phyloP scores from a whole-genome alignment of 2,329 filamentous ascomycete species.

The Chrysoporthe cubensis region DNA sequence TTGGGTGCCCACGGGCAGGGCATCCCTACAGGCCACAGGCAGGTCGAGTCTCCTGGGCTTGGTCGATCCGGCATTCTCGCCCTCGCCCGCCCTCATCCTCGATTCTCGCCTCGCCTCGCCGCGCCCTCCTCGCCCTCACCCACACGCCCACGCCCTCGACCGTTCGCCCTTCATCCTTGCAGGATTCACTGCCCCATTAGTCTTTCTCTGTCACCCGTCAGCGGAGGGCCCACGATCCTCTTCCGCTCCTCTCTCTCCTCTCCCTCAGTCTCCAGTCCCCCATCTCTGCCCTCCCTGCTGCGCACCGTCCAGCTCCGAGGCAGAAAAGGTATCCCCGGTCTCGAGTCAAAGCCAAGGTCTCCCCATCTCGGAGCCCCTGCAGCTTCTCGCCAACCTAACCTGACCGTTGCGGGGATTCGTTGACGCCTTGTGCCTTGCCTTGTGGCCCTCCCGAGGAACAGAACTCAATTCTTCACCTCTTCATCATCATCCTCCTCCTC shows the following conservation, averaged over 20 bases:
- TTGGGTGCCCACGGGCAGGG: neutral
- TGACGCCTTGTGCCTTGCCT: conserved; percentile 12
- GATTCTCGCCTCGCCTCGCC: conserved; percentile 12
- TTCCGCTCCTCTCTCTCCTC: neutral
- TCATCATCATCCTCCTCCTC: neutral
- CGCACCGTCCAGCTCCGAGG: neutral
- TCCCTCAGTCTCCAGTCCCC: neutral
- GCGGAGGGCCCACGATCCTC: conserved; percentile 8
- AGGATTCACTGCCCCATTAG: conserved; percentile 15
- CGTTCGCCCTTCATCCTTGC: conserved; percentile 6
- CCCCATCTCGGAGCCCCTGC: conserved; percentile 7
- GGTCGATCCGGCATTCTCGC: neutral
- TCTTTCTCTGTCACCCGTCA: conserved; percentile 3
- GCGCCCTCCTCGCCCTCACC: neutral
- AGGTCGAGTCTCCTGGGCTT: neutral
- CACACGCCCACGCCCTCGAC: conserved; percentile 1
- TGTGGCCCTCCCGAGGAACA: neutral
- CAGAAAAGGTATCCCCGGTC: neutral
- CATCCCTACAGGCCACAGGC: neutral
- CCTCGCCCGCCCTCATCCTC: neutral
- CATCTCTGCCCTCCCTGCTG: neutral
- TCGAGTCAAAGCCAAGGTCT: neutral
- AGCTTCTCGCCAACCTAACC: neutral
- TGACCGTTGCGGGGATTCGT: conserved; percentile 6
- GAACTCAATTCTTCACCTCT: neutral